These are phyloP conservation scores for Aspergillus panamensis DNA, from an alignment of 495 filamentous ascomycete genomes.

Conservation along the genomic window DNA sequence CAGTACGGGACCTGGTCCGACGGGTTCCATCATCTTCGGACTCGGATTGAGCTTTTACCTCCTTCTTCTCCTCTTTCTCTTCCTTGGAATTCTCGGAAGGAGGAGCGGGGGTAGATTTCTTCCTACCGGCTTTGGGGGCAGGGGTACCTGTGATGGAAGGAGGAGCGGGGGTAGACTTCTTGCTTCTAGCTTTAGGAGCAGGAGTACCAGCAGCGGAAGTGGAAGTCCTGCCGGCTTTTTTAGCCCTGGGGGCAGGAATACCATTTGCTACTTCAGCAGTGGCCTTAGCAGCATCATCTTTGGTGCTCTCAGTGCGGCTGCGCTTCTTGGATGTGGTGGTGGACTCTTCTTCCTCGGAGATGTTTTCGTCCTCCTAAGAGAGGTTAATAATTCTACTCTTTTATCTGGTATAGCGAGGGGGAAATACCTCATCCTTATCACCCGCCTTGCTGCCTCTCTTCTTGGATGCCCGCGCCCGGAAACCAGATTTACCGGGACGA, in stretches of 20 bases:
- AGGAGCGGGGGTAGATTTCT: too few relatives aligned
- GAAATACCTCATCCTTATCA: background rate
- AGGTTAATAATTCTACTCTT: constrained; percentile 5
- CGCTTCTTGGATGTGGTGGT: constrained; percentile 14
- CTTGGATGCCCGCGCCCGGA: constrained; percentile 43
- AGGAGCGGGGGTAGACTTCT: constrained; percentile 23
- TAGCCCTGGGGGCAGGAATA: constrained; percentile 6
- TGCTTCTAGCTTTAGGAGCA: constrained; percentile 15
- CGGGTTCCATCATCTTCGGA: background rate
- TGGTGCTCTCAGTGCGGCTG: background rate
- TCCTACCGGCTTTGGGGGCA: too few relatives aligned
- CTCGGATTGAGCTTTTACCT: background rate
- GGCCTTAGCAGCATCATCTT: background rate
- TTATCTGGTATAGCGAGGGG: background rate
- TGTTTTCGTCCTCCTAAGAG: constrained; percentile 27
- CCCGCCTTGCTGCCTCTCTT: constrained; percentile 29
- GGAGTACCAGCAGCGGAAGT: background rate
- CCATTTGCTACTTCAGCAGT: background rate
- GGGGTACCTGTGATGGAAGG: too few relatives aligned
- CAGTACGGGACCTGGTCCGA: background rate
- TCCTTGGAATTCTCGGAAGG: constrained; percentile 14
- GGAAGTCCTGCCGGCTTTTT: constrained; percentile 18
- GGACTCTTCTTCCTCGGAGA: constrained; percentile 26
- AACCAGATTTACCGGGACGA: constrained; percentile 60
- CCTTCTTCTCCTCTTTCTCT: too few relatives aligned